Percentiles rank a stretch among this genome's conserved stretches.
phyloP scores from a whole-genome alignment of 1,139 yeast genomes.

The Taphrina pruni region DNA sequence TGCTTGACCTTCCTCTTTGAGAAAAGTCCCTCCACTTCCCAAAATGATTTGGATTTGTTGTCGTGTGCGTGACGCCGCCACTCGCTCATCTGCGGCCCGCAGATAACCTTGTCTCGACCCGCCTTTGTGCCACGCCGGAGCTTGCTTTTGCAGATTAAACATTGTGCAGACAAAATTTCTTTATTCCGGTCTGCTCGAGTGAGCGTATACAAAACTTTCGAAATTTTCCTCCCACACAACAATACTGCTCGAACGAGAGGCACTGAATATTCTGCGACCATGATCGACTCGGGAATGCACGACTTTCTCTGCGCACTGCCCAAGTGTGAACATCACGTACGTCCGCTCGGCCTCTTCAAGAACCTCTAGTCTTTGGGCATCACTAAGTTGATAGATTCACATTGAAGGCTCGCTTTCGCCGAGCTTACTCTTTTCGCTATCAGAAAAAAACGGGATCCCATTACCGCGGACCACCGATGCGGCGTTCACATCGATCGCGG shows the following conservation, averaged over 20 bases:
- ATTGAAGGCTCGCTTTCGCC: conserved; percentile 81
- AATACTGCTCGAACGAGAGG: too few relatives aligned
- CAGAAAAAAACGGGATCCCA: conserved; percentile 60
- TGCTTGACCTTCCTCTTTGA: conserved; percentile 6
- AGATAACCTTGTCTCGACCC: conserved; percentile 9
- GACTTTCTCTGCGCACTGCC: conserved; percentile 27
- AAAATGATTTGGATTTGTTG: too few relatives aligned
- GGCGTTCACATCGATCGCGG: conserved; percentile 56
- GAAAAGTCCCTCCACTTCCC: neutral
- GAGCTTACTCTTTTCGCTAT: conserved; percentile 67
- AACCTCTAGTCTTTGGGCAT: neutral
- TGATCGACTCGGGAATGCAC: neutral
- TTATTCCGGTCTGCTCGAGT: too few relatives aligned
- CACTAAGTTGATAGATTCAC: conserved; percentile 60
- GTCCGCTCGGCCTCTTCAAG: neutral
- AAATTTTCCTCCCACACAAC: too few relatives aligned
- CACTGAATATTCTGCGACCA: too few relatives aligned
- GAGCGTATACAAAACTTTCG: too few relatives aligned
- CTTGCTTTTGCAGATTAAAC: neutral
- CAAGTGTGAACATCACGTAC: conserved; percentile 33
- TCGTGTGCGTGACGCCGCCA: neutral
- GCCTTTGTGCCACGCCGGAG: neutral
- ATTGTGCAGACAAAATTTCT: neutral
- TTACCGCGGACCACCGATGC: conserved; percentile 67
- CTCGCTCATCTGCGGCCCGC: conserved; percentile 23